phyloP scores from a whole-genome alignment of 441 rosid species.

The Metrosideros polymorpha region DNA sequence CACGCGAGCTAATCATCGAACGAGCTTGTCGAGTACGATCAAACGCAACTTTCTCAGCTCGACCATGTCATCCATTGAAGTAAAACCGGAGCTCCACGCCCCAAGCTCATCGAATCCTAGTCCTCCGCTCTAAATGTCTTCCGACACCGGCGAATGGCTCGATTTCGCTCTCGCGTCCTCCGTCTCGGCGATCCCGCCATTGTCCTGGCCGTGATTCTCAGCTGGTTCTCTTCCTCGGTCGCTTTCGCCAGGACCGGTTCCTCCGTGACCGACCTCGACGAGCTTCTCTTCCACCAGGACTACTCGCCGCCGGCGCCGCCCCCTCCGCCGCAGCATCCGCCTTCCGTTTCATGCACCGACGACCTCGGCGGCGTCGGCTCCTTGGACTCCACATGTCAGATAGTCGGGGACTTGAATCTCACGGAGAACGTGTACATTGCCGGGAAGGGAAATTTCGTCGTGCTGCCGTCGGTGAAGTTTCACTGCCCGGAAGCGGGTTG shows the following conservation, averaged over 20 bases:
- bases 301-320: constrained; percentile 96
- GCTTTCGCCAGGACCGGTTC: constrained; percentile 21
- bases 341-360: constrained; percentile 76
- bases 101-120: neutral
- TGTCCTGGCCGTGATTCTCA: constrained; percentile 26
- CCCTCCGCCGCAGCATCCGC: constrained; percentile 90
- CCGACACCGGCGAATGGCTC: constrained; percentile 2
- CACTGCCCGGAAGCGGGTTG: constrained; percentile 60
- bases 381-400: constrained; percentile 76
- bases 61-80: neutral
- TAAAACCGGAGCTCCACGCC: neutral
- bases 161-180: neutral
- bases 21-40: neutral
- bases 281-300: constrained; percentile 61
- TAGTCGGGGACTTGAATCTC: constrained; percentile 73
- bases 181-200: constrained; percentile 13
- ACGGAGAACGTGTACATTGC: constrained; percentile 69
- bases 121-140: neutral
- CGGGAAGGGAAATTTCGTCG: constrained; percentile 70
- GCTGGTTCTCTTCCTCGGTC: neutral
- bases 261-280: constrained; percentile 34
- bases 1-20: neutral
- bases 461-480: constrained; percentile 68
- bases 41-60: neutral
- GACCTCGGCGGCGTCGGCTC: constrained; percentile 88